phyloP scores from a whole-genome alignment of 169 alveolate genomes.

The Cyclospora cayetanensis region DNA sequence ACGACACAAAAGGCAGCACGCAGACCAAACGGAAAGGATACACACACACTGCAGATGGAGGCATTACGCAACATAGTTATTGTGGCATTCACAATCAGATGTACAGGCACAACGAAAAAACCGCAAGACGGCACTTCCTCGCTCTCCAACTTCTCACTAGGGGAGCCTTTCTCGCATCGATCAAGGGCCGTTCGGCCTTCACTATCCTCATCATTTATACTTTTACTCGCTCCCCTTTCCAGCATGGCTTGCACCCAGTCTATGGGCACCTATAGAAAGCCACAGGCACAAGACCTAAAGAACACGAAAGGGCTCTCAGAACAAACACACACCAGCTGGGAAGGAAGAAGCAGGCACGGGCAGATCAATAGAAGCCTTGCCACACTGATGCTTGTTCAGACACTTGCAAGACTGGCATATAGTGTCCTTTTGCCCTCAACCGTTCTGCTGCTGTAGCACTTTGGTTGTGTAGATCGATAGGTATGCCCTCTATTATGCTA shows the following conservation, averaged over 20 bases:
- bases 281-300: too few species aligned
- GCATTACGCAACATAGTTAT: not conserved
- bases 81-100: not conserved
- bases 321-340: too few species aligned
- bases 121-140: not conserved
- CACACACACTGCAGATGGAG: not conserved
- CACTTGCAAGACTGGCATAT: too few species aligned
- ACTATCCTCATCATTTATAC: slow-evolving; percentile 56
- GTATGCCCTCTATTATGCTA: too few species aligned
- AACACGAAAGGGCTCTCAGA: too few species aligned
- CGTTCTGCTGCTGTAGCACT: too few species aligned
- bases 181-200: slow-evolving; percentile 70
- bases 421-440: too few species aligned
- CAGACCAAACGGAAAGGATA: not conserved
- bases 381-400: too few species aligned
- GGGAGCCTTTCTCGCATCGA: slow-evolving; percentile 60
- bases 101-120: not conserved
- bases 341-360: too few species aligned
- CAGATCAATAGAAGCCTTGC: too few species aligned
- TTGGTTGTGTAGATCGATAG: too few species aligned
- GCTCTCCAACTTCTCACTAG: not conserved
- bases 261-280: slow-evolving; percentile 41
- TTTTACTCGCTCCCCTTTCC: slow-evolving; percentile 63
- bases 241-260: slow-evolving; percentile 71
- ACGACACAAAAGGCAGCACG: not conserved